Evolutionary conservation across 2,329 filamentous ascomycete species (phyloP), one percentile per base, ranked within the genome.

Genomic region (Aspergillus niger): DNA sequence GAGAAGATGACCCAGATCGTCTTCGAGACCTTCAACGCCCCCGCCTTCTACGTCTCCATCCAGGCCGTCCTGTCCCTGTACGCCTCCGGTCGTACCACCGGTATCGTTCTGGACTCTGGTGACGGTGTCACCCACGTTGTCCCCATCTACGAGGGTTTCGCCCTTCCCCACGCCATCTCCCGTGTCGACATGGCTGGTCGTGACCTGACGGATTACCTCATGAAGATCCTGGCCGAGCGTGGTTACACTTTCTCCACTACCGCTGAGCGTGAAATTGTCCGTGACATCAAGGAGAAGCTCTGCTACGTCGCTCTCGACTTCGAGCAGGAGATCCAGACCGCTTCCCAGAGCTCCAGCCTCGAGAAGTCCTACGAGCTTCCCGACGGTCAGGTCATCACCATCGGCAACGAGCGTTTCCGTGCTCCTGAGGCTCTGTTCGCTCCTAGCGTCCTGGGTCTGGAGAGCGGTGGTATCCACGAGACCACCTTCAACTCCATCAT

Each of bases 1-100:
- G 95, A 99, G 89, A 99, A 99, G 92, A 99, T 99, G 95, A 98
- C 95, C 74, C 95, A 99, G 86, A 99, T 99, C 72, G 93, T 99
- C 81, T 99, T 99, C 86, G 95, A 99, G 89, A 99, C 95, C 76
- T 99, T 99, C 90, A 98, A 99, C 86, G 94, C 95, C 76, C 95
- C 95, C 73, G 95, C 95, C 74, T 98, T 99, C 89, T 99, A 99
- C 88, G 95, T 99, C 86, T 98, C 95, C 78, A 99, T 99, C 83
- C 94, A 98, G 89, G 95, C 95, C 80, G 95, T 99, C 70, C 88
- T 99, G 76, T 99, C 95, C 69, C 91, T 99, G 81, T 99, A 99
- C 86, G 95, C 95, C 76, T 99, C 95, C 77, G 95, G 95, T 90
- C 95, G 95, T 94, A 98, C 95, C 84, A 99, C 95, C 70, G 95